phyloP scores from a whole-genome alignment of 2,329 filamentous ascomycete species.

The Penicillium palitans region DNA sequence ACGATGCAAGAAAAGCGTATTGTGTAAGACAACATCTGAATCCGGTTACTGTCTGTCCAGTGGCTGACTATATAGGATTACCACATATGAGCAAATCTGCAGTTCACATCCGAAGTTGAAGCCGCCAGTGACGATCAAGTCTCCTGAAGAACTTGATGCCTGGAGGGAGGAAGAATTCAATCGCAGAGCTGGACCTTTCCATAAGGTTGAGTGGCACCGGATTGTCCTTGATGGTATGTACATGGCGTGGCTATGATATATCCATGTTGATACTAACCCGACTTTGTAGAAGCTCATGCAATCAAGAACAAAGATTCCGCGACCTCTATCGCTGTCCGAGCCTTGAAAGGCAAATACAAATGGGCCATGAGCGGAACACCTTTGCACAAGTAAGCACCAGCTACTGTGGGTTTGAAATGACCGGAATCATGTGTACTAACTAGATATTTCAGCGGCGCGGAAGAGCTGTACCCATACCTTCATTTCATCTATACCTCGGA shows the following conservation, averaged over 20 bases:
- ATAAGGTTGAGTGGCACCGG: constrained; percentile 38
- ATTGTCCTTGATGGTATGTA: constrained; percentile 44
- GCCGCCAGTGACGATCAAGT: constrained; percentile 15
- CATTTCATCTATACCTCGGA: constrained; percentile 38
- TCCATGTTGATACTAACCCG: neutral
- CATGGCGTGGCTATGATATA: neutral
- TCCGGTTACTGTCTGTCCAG: neutral
- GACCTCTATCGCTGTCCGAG: constrained; percentile 39
- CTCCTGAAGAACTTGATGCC: constrained; percentile 21
- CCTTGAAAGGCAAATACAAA: constrained; percentile 36
- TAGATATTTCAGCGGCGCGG: constrained; percentile 24
- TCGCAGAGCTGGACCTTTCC: constrained; percentile 32
- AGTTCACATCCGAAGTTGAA: constrained; percentile 34
- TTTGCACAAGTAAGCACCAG: constrained; percentile 35
- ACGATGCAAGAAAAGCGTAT: constrained; percentile 16
- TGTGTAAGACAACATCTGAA: neutral
- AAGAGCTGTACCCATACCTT: constrained; percentile 44
- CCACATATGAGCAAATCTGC: constrained; percentile 41
- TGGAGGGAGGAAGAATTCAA: constrained; percentile 29
- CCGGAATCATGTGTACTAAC: neutral
- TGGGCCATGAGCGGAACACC: constrained; percentile 45
- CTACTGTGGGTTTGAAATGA: too few relatives aligned
- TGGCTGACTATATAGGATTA: constrained; percentile 29
- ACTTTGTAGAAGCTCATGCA: constrained; percentile 31
- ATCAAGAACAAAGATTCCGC: constrained; percentile 40